Percentiles rank a stretch among this genome's conserved stretches.
Evolutionary conservation across 768 basidiomycete genomes (phyloP).

Genomic region (Sarcomyxa edulis): DNA sequence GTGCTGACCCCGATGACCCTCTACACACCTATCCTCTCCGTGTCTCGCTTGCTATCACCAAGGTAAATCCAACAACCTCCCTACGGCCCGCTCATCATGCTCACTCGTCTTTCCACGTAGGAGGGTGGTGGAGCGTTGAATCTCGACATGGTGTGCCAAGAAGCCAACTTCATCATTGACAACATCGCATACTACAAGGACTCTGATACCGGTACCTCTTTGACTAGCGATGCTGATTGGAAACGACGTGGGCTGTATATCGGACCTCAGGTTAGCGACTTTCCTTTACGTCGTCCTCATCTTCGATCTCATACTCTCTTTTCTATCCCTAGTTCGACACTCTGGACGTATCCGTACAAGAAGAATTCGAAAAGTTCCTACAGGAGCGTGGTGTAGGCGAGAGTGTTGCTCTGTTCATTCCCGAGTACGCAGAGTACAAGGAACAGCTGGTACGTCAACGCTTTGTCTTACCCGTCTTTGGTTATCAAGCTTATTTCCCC

Average conservation of each 20-base stretch:
- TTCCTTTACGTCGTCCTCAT: constrained; percentile 1
- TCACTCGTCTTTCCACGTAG: no score
- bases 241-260: constrained; percentile 87
- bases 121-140: constrained; percentile 77
- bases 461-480: constrained; percentile 3
- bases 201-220: constrained; percentile 60
- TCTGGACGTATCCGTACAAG: constrained; percentile 81
- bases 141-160: constrained; percentile 74
- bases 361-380: constrained; percentile 87
- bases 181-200: constrained; percentile 86
- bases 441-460: constrained; percentile 78
- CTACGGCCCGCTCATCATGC: no score
- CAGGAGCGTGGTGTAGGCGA: constrained; percentile 89
- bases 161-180: constrained; percentile 79
- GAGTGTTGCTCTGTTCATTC: constrained; percentile 77
- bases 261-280: constrained; percentile 67
- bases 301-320: background rate
- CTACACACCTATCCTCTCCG: constrained; percentile 64
- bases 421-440: constrained; percentile 84
- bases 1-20: constrained; percentile 17
- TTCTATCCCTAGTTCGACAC: constrained; percentile 66
- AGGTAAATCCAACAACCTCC: no score
- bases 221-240: constrained; percentile 91
- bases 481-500: constrained; percentile 5
- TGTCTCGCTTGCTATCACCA: constrained; percentile 77